Conservation (phyloP, 139 green algal species). For the Klebsormidium nitens region DNA sequence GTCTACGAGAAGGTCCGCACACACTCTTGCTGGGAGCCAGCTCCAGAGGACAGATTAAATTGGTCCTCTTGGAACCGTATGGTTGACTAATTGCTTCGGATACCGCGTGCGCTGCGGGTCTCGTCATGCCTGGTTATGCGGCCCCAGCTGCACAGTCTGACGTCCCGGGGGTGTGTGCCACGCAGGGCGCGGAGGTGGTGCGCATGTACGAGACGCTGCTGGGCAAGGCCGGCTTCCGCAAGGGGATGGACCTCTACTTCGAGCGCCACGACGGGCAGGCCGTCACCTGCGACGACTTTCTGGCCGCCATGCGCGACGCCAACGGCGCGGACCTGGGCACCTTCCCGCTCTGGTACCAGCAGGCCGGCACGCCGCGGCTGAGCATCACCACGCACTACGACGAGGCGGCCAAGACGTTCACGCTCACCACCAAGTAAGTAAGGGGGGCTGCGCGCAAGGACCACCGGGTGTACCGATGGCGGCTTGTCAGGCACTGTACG, state of each 20-base stretch:
- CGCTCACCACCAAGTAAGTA: too few species aligned
- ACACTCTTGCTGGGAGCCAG: too few species aligned
- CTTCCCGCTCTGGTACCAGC: constrained; percentile 58
- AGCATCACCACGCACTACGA: constrained; percentile 67
- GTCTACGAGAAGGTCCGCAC: constrained; percentile 53
- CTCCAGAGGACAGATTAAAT: too few species aligned
- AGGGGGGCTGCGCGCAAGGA: too few species aligned
- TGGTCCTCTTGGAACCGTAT: too few species aligned
- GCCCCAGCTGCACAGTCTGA: not conserved
- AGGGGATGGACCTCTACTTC: constrained; percentile 98
- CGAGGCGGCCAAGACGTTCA: constrained; percentile 66
- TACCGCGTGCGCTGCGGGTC: not conserved
- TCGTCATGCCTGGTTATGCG: not conserved
- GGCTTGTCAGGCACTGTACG: too few species aligned
- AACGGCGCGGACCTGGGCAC: constrained; percentile 75
- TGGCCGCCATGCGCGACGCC: constrained; percentile 90
- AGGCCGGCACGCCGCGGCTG: constrained; percentile 85
- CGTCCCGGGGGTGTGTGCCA: not conserved
- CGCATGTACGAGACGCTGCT: constrained; percentile 89
- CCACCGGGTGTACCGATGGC: too few species aligned
- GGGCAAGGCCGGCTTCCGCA: constrained; percentile 85
- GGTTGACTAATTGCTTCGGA: not conserved
- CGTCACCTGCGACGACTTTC: constrained; percentile 98
- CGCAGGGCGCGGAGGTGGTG: constrained; percentile 75
- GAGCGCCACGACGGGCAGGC: constrained; percentile 89